Conservation (phyloP, 495 filamentous ascomycete species). For the Penicillium silybi region DNA sequence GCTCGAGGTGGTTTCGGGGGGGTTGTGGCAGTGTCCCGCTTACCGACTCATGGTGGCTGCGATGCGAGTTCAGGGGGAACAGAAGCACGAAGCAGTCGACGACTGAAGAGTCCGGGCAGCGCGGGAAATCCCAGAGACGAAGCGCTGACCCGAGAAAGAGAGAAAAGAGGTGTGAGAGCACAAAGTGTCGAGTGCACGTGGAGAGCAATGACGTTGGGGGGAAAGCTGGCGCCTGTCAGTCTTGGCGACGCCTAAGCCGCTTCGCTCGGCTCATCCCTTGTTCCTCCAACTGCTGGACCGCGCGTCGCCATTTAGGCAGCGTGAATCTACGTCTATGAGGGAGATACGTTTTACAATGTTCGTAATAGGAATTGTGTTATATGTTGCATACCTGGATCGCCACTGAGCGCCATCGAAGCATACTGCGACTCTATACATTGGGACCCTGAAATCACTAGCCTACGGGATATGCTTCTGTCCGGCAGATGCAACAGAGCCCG, state of each 20-base stretch:
- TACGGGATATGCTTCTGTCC: background rate
- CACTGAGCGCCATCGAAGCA: background rate
- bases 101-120: constrained; percentile 25
- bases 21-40: constrained; percentile 10
- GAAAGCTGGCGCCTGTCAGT: constrained; percentile 39
- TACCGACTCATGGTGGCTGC: constrained; percentile 45
- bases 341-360: background rate
- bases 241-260: constrained; percentile 30
- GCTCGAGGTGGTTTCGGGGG: background rate
- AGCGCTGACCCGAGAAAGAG: constrained; percentile 17
- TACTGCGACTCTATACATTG: background rate
- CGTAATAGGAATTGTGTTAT: background rate
- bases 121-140: constrained; percentile 3
- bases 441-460: background rate
- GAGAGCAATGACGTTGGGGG: constrained; percentile 36
- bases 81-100: constrained; percentile 19
- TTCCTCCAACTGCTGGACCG: background rate
- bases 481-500: background rate
- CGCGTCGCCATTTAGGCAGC: constrained; percentile 7
- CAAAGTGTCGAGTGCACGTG: constrained; percentile 12
- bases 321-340: background rate
- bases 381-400: background rate
- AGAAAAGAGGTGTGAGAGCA: constrained; percentile 3
- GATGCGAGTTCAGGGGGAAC: constrained; percentile 21
- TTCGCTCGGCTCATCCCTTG: constrained; percentile 15